A percentile compares a stretch with the other conserved stretches of the same genome.
Conservation (phyloP, 305 asterid species). For the Fraxinus paxiana region DNA sequence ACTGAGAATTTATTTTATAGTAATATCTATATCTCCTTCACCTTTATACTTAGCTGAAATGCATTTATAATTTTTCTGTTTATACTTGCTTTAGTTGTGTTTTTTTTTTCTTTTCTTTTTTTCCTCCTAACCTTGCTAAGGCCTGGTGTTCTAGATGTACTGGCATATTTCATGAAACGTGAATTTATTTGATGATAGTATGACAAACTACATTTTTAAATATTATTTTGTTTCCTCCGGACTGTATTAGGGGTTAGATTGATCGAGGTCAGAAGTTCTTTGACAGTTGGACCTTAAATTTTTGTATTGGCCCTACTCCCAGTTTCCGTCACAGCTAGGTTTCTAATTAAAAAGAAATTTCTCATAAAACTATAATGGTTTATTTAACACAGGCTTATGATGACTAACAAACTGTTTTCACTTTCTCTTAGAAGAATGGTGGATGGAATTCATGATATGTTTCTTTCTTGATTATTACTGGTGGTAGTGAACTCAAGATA, state of each 20-base stretch:
- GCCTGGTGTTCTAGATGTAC: not conserved
- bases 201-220: not conserved
- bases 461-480: not conserved
- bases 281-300: not conserved
- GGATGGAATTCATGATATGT: not conserved
- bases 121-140: not conserved
- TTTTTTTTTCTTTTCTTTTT: not conserved
- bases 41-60: not conserved
- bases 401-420: not conserved
- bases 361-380: not conserved
- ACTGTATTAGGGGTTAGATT: not conserved
- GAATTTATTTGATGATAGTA: not conserved
- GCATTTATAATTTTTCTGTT: not conserved
- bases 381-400: not conserved
- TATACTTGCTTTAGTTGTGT: not conserved
- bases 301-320: not conserved
- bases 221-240: slow-evolving; percentile 7
- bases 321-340: not conserved
- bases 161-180: not conserved
- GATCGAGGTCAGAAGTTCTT: not conserved
- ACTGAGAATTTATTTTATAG: slow-evolving; percentile 3
- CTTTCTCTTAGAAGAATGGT: not conserved
- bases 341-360: not conserved
- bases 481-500: not conserved
- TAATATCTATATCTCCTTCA: not conserved